These are phyloP conservation scores for Hamigera avellanea DNA, from an alignment of 495 filamentous ascomycete species.

Conservation along the genomic window DNA sequence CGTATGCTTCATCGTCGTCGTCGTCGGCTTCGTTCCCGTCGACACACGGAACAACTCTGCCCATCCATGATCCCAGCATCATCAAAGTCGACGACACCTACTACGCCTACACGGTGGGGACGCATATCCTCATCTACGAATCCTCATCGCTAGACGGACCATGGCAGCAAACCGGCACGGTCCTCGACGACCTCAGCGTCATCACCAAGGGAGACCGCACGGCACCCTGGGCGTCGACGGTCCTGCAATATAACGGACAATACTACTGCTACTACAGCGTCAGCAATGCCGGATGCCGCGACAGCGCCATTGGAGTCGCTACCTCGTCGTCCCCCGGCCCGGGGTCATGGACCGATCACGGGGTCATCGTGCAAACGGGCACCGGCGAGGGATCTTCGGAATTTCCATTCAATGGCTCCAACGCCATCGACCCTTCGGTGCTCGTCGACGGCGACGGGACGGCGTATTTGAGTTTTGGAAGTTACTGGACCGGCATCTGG, in stretches of 20 bases:
- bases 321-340: conserved; percentile 48
- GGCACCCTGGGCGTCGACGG: conserved; percentile 49
- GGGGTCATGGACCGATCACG: conserved; percentile 45
- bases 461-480: conserved; percentile 54
- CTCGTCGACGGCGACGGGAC: conserved; percentile 31
- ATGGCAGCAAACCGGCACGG: conserved; percentile 25
- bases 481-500: conserved; percentile 63
- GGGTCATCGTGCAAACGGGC: conserved; percentile 29
- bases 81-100: conserved; percentile 19
- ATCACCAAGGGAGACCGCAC: conserved; percentile 29
- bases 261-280: conserved; percentile 73
- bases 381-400: conserved; percentile 31
- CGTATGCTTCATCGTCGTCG: neutral
- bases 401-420: conserved; percentile 41
- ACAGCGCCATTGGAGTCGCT: conserved; percentile 61
- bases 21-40: no score
- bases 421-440: conserved; percentile 63
- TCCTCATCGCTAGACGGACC: conserved; percentile 28
- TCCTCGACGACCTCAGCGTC: conserved; percentile 24
- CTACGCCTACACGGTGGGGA: conserved; percentile 27
- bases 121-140: conserved; percentile 22
- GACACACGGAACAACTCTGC: conserved; percentile 20
- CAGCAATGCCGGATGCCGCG: conserved; percentile 52
- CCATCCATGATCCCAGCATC: conserved; percentile 32
- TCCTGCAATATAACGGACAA: conserved; percentile 36